These are phyloP conservation scores for Naganishia vaughanmartiniae DNA, from an alignment of 768 basidiomycete genomes.

Conservation along the genomic window DNA sequence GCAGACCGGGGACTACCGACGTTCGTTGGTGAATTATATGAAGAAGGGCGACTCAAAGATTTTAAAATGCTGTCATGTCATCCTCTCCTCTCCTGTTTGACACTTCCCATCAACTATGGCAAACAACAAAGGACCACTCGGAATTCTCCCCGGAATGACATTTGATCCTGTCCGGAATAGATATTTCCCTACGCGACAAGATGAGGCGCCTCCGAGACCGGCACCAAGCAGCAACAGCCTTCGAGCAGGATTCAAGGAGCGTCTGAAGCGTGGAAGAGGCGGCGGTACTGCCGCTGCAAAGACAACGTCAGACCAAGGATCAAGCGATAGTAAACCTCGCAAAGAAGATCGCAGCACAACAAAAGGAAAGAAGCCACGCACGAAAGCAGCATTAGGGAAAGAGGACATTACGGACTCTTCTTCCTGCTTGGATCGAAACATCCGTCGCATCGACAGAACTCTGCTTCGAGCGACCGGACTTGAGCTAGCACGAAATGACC, in stretches of 20 bases:
- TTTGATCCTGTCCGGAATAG: conserved; percentile 27
- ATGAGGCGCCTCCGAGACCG: background rate
- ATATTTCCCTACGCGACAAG: conserved; percentile 27
- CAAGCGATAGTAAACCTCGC: background rate
- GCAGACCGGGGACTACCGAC: no score
- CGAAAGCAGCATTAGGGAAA: background rate
- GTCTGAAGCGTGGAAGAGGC: conserved; percentile 3
- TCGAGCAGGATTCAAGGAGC: background rate
- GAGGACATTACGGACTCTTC: background rate
- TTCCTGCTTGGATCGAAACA: background rate
- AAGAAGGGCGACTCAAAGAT: no score
- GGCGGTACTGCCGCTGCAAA: background rate
- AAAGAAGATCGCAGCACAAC: background rate
- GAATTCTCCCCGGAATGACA: conserved; percentile 25
- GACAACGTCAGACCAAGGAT: background rate
- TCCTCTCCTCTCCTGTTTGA: background rate
- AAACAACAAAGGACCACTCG: conserved; percentile 13
- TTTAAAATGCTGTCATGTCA: no score
- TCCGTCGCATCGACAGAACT: conserved; percentile 3
- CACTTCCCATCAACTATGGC: background rate
- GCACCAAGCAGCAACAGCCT: background rate
- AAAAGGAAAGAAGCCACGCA: background rate
- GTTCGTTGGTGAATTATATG: no score
- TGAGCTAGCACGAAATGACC: background rate
- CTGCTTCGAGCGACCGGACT: conserved; percentile 19